Base-by-base conservation (phyloP, 2,329 filamentous ascomycete genomes). In the Fusarium staphyleae region DNA sequence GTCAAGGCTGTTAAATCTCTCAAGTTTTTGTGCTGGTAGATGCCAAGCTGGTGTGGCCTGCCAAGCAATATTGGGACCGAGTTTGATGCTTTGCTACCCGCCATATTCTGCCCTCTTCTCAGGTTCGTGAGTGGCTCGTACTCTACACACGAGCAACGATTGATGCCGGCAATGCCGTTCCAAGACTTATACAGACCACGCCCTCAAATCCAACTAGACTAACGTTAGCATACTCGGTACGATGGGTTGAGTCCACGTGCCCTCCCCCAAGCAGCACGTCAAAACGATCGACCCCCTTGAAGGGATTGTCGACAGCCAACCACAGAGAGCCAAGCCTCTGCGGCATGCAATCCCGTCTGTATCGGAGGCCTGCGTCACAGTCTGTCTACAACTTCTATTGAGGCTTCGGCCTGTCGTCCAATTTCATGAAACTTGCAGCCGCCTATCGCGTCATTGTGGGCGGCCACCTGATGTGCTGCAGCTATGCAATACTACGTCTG, bases 151-250 rank as follows among this genome's bases (percentile, higher is more conserved):
- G 51, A 54, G 36, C 54, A 48, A 26, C 30, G 48, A 40, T 64
- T 36, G 46, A 59, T 68, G 66, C 66, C 66, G 66, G 58, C 51
- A 48, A 62, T 64, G 55, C 66, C 66, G 66, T 67, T 65, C 66
- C 64, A 68, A 68, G 66, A 62, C 62, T 63, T 67, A 48, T 55
- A 52, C 58, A 42, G 40, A 53, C 36, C 60, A 67, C 57, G 57
- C 60, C 64, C 63, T 64, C 65, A 67, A 66, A 66, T 63, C 66
- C 54, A 47, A 63, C 44, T 47, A 46, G 55, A n/a, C n/a, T n/a
- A n/a, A n/a, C n/a, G n/a, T n/a, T n/a, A n/a, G n/a, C n/a, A n/a
- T 56, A 60, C 19, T 22, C 19, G 3, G 11, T 66, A 60, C 57
- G 54, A 63, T 46, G 47, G 51, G 42, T 49, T 43, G 48, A 45